Evolutionary conservation across 345 rosid genomes (phyloP).

Genomic region (Murraya paniculata): DNA sequence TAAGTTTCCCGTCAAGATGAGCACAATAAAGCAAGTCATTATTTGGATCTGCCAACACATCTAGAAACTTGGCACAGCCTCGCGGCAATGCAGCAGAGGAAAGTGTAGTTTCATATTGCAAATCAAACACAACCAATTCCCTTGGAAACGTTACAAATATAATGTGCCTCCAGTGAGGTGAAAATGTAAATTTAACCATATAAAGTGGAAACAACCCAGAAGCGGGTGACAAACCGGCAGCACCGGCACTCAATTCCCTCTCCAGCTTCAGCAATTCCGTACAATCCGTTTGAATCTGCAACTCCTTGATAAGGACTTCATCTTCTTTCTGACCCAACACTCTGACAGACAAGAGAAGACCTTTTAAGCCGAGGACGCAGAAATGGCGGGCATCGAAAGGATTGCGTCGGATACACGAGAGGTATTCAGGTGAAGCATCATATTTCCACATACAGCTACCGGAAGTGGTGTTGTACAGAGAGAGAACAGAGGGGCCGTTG

Average conservation of each 20-base stretch:
- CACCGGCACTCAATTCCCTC: conserved; percentile 46
- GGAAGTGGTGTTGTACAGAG: conserved; percentile 46
- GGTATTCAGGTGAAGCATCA: conserved; percentile 71
- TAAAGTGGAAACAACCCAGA: conserved; percentile 71
- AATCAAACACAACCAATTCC: conserved; percentile 85
- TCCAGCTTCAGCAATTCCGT: conserved; percentile 64
- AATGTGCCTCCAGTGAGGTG: conserved; percentile 80
- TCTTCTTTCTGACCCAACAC: conserved; percentile 76
- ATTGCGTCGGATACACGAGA: conserved; percentile 84
- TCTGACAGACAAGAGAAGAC: conserved; percentile 64
- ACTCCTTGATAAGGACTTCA: conserved; percentile 55
- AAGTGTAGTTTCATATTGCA: conserved; percentile 72
- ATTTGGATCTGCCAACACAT: conserved; percentile 81
- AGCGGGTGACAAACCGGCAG: conserved; percentile 55
- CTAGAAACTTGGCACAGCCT: conserved; percentile 83
- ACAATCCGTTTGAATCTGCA: conserved; percentile 60
- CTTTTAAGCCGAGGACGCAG: conserved; percentile 70
- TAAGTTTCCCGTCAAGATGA: conserved; percentile 88
- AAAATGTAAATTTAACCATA: conserved; percentile 65
- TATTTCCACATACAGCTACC: conserved; percentile 66
- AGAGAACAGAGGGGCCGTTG: conserved; percentile 69
- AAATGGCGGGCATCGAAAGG: conserved; percentile 89
- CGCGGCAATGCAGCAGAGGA: conserved; percentile 67
- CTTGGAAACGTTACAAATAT: conserved; percentile 80
- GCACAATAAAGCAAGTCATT: conserved; percentile 79